Base-by-base conservation (phyloP, 306 rosid genomes). In the Alnus glutinosa region DNA sequence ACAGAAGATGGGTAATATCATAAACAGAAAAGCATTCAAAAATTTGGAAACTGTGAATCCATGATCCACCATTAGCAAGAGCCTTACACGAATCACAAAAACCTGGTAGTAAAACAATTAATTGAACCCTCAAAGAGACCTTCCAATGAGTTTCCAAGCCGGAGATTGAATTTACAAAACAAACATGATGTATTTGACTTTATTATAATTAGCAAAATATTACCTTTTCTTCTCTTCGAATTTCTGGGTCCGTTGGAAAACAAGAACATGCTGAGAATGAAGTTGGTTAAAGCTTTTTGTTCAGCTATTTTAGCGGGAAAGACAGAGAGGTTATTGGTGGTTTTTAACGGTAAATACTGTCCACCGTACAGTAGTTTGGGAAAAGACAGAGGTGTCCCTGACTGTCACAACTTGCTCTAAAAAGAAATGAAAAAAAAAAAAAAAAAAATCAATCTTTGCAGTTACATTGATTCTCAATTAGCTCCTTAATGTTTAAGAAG, bases 271-370 rank as follows among this genome's bases (percentile, higher is more conserved):
- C 75, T 78, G 80, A 83, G 71, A 75, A 44, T 34, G 64, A 83
- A 86, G 70, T 62, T 81, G 81, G 83, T 75, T 71, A 58, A 78
- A 70, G 80, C 37, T 67, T 78, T 18, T 14, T 80, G 30, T 23
- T 48, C 16, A 83, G 76, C 90, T 87, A 71, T 83, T 88, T 87
- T 87, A 44, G 86, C 55, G 75, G 52, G 32, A 68, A 39, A 55
- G 66, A 77, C 78, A 70, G 80, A 83, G 76, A 79, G 77, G 73
- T 58, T 78, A 81, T 80, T 80, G 78, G 85, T 80, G 71, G 78
- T 2, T 74, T 75, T 46, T 63, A 34, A 76, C 73, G 75, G 85
- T 75, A 55, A 55, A 55, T 55, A 74, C 71, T 70, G 30, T 78
- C 79, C 84, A 75, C 84, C 76, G 55, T 76, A 39, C 70, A 80